Evolutionary conservation across 768 basidiomycete genomes (phyloP), one percentile per base, ranked within the genome.

Genomic region (Cantharellus anzutake): DNA sequence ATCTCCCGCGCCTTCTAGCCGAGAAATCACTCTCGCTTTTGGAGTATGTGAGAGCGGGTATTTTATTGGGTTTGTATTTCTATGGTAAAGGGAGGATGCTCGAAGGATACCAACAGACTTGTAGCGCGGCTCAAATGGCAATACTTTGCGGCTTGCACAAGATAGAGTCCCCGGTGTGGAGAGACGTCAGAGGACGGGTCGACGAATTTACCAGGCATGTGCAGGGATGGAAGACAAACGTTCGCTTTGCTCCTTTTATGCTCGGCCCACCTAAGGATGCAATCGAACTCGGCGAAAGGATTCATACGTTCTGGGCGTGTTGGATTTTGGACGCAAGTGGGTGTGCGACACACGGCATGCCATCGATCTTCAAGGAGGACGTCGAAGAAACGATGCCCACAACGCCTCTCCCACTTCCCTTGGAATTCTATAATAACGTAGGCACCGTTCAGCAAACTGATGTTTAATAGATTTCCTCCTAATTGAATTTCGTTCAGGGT

Each of bases 251-350:
- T 7, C 51, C 61, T 5, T 41, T 38, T 37, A 5, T 57, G 34
- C 56, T 57, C 14, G 35, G 5, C 14, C 56, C 56, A 7, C 56
- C 56, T 16, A 5, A 11, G 5, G 40, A 41, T 38, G 56, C 56
- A 16, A 11, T 11, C 14, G 62, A 63, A 20, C 61, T 63, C 39
- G 62, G 62, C 2, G 61, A 63, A 42, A 40, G 62, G 11, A 63
- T 63, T 44, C 61, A 57, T 51, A 56, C 62, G 20, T 62, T 63
- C 50, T 63, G 62, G 62, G 52, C 61, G 42, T 5, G 39, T 38
- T 57, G 35, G 38, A 39, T 57, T 42, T 11, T 57, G 38, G 56
- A 55, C 38, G 35, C 52, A 14, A 55, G 52, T 37, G 52, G 52
- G 35, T 11, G 11, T 37, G 52, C 52, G 11, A 37, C 35, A 7